Conservation (phyloP, 495 filamentous ascomycete genomes). For the Glutinoglossum americanum region DNA sequence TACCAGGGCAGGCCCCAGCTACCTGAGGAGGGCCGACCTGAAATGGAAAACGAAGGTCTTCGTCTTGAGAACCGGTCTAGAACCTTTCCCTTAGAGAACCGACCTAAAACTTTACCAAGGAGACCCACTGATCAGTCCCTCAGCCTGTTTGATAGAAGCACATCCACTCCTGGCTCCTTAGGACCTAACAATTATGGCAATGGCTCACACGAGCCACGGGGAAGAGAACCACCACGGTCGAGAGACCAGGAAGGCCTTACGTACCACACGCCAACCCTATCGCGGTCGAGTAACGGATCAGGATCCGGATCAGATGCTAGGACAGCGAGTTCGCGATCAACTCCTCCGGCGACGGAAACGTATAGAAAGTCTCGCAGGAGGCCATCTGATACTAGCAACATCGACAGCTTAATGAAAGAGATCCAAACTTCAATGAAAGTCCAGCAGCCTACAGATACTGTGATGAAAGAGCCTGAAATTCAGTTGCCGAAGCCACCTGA, state of each 20-base stretch:
- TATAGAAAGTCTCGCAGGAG: constrained; percentile 3
- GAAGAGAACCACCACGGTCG: constrained; percentile 12
- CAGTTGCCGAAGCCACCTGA: constrained; percentile 20
- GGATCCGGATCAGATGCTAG: constrained; percentile 33
- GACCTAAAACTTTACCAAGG: background rate
- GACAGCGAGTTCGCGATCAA: constrained; percentile 54
- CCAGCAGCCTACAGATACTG: constrained; percentile 26
- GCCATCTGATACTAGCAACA: constrained; percentile 9
- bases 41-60: background rate
- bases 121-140: constrained; percentile 1
- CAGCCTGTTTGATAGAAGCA: constrained; percentile 21
- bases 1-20: too few relatives aligned
- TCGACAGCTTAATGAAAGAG: constrained; percentile 25
- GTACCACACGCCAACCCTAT: constrained; percentile 42
- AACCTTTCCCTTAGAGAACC: background rate
- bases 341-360: constrained; percentile 21
- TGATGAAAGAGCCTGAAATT: constrained; percentile 15
- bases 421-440: constrained; percentile 15
- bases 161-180: constrained; percentile 22
- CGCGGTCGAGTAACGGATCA: constrained; percentile 47
- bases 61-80: background rate
- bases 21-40: background rate
- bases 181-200: constrained; percentile 12
- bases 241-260: constrained; percentile 20
- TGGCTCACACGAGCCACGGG: background rate